Evolutionary conservation across 805 yeast species (phyloP), one percentile per base, ranked within the genome.

Genomic region (Myxozyma melibiosi): DNA sequence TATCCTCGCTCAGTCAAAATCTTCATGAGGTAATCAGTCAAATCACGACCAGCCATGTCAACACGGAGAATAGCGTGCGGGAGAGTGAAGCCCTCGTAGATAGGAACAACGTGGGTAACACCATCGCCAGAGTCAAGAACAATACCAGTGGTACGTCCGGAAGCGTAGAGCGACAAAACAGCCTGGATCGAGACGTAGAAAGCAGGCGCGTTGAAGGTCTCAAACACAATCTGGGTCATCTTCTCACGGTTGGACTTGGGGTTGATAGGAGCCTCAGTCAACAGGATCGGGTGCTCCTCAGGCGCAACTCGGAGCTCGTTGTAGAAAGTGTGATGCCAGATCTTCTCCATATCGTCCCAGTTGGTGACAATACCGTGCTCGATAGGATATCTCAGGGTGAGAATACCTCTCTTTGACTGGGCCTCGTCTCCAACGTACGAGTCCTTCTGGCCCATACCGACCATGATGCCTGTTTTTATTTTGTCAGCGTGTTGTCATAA

Each of bases 311-410:
- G 90, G 80, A 94, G 87, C 82, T 94, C 99, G 82, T 94, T 94
- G 92, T 91, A 92, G 85, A 94, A 94, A 71, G 98, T 94, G 85
- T 94, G 99, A 80, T 94, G 98, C 99, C 99, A 94, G 84, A 94
- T 94, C 82, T 92, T 92, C 83, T 94, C 99, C 99, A 94, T 94
- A 76, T 94, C 99, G 77, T 92, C 97, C 99, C 99, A 94, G 90
- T 94, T 90, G 80, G 96, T 92, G 67, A 94, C 98, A 71, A 94
- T 90, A 88, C 99, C 99, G 84, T 94, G 99, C 84, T 94, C 98
- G 76, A 92, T 94, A 76, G 99, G 99, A 84, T 94, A 94, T 81
- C 96, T 88, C 77, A 94, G 83, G 73, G 97, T 90, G 76, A 94
- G 86, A 77, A 94, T 91, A 91, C 99, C 99, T 88, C 99, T 90